Evolutionary conservation across 129 eudicot genomes (phyloP).

Genomic region (Ambrosia trifida): DNA sequence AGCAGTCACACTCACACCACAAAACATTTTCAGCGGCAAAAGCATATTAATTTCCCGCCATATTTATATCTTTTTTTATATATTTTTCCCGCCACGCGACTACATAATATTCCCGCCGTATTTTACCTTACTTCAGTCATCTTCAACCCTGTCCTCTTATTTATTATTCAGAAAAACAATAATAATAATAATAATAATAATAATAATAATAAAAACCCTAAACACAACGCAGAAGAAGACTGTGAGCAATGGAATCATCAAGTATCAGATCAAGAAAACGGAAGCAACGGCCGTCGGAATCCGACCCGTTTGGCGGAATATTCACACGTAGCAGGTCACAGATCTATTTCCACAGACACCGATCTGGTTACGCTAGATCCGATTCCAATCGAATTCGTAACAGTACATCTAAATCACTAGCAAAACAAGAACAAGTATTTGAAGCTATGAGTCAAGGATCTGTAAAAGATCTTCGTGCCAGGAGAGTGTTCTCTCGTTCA

Average conservation of each 20-base stretch:
- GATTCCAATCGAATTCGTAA: conserved; percentile 30
- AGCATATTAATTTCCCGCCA: conserved; percentile 21
- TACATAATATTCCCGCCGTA: conserved; percentile 14
- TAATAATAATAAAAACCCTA: neutral
- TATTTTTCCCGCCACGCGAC: neutral
- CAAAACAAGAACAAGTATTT: neutral
- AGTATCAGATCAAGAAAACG: conserved; percentile 34
- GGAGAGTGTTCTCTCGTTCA: conserved; percentile 45
- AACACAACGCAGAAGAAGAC: conserved; percentile 1
- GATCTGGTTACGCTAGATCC: conserved; percentile 49
- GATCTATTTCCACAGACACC: conserved; percentile 42
- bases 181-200: too few species aligned
- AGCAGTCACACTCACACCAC: neutral
- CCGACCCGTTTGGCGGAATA: conserved; percentile 35
- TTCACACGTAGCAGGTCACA: conserved; percentile 55
- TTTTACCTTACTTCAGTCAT: conserved; percentile 1
- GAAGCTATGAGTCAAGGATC: neutral
- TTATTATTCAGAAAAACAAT: neutral
- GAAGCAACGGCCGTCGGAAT: conserved; percentile 16
- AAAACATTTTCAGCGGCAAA: neutral
- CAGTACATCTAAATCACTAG: neutral
- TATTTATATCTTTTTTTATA: neutral
- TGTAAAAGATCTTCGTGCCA: conserved; percentile 53
- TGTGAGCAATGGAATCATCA: conserved; percentile 33
- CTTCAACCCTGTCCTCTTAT: neutral